A percentile compares a stretch with the other conserved stretches of the same genome.
Evolutionary conservation across 345 rosid genomes (phyloP).

Genomic region (Arabis alpina): DNA sequence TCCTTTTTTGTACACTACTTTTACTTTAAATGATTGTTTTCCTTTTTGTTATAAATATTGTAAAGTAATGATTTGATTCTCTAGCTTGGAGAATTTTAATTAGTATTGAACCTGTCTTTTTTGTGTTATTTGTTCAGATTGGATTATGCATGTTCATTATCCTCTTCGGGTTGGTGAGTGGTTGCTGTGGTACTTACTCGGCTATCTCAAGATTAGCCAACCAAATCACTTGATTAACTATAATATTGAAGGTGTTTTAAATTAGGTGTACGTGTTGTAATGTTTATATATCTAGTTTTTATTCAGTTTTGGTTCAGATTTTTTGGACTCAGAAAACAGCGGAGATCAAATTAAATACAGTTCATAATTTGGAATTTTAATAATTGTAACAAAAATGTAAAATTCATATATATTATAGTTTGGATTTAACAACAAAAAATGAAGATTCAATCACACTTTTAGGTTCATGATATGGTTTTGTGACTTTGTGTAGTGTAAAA

Average conservation of each 20-base stretch:
- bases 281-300: conserved; percentile 12
- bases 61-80: background rate
- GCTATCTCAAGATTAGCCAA: conserved; percentile 55
- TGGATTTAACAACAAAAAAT: background rate
- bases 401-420: background rate
- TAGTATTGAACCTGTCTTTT: background rate
- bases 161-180: conserved; percentile 55
- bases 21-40: background rate
- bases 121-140: conserved; percentile 47
- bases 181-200: conserved; percentile 70
- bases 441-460: background rate
- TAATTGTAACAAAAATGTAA: background rate
- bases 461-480: too few relatives aligned
- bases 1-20: background rate
- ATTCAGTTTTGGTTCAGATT: background rate
- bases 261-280: conserved; percentile 9
- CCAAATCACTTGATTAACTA: conserved; percentile 38
- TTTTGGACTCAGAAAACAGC: conserved; percentile 9
- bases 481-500: too few relatives aligned
- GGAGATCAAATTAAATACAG: background rate
- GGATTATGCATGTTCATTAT: conserved; percentile 55
- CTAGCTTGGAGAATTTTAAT: background rate
- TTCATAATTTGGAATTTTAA: background rate
- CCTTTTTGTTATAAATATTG: background rate
- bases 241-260: background rate